Evolutionary conservation across 1,284 basidiomycete genomes (phyloP), one percentile per base, ranked within the genome.

Genomic region (Mycena citricolor): DNA sequence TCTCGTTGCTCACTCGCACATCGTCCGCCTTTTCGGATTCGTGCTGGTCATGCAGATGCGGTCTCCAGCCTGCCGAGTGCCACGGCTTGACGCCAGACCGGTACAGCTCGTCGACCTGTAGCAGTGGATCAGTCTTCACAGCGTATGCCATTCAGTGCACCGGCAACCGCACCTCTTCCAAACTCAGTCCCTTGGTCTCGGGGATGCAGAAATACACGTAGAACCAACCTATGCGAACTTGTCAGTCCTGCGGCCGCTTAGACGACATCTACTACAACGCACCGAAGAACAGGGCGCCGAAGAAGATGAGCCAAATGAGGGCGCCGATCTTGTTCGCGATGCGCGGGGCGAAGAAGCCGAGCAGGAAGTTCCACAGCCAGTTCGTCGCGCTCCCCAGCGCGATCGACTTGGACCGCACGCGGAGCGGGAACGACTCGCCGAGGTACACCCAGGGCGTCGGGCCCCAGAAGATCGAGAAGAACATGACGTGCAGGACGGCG

Each of bases 241-340:
- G n/a, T 8, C n/a, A 17, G 17, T 51, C 64, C 68, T 5, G 73
- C 77, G 55, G 73, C n/a, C 12, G 73, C n/a, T 73, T 57, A 17
- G 78, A 64, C 62, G 74, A 73, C 71, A 77, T 12, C 77, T 70
- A 51, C 77, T 80, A 29, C 10, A 10, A 10, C 58, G 54, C 74
- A 79, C 19, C 83, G 56, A 85, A 81, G 22, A 83, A 58, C 10
- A 89, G 71, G 75, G 85, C 82, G 51, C 86, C 86, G 57, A 81
- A 86, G 69, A 87, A 87, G 57, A 86, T 79, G 49, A 86, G 60
- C 34, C 89, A 68, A 60, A 90, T 89, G 48, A 87, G 71, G 13
- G 87, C 84, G 1, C 87, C 85, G 49, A 89, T 90, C 43, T 67
- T 66, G 19, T 53, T 70, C 2, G 84, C 81, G 52, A 89, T 86